These are phyloP conservation scores for Capronia americana DNA, from an alignment of 2,329 filamentous ascomycete genomes.

Conservation along the genomic window DNA sequence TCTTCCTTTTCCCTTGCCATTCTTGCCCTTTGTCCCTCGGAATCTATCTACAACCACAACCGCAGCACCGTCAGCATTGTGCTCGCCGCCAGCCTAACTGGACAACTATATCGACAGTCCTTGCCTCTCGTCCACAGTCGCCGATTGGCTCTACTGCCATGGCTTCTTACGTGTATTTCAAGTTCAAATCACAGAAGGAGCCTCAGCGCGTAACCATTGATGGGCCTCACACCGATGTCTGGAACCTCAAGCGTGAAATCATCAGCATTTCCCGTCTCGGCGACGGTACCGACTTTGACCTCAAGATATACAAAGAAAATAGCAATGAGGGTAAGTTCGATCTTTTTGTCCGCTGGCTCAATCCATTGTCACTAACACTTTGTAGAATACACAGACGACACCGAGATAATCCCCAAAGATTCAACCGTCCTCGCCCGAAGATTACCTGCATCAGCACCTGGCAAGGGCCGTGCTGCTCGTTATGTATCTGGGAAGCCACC, in stretches of 20 bases:
- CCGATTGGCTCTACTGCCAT: conserved; percentile 59
- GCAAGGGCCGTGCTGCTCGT: conserved; percentile 86
- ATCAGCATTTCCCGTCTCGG: conserved; percentile 92
- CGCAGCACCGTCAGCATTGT: conserved; percentile 17
- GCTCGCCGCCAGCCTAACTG: conserved; percentile 12
- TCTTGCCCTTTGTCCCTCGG: conserved; percentile 32
- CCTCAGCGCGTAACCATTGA: conserved; percentile 94
- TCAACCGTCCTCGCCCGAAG: conserved; percentile 91
- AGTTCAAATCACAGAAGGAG: conserved; percentile 99
- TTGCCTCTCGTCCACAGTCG: conserved; percentile 11
- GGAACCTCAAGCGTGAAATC: conserved; percentile 98
- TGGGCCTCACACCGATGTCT: conserved; percentile 96
- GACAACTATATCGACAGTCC: conserved; percentile 16
- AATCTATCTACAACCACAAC: conserved; percentile 24
- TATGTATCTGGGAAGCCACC: conserved; percentile 98
- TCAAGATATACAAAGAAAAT: conserved; percentile 92
- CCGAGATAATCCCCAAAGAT: conserved; percentile 92
- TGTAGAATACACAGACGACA: conserved; percentile 95
- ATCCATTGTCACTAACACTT: conserved; percentile 41
- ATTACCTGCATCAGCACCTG: conserved; percentile 80
- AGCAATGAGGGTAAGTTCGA: conserved; percentile 77
- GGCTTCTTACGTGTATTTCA: conserved; percentile 99
- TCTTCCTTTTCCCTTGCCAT: conserved; percentile 27
- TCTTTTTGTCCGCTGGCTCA: too few relatives aligned
- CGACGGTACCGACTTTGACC: conserved; percentile 94